phyloP scores from a whole-genome alignment of 1,284 basidiomycete genomes.

The Puccinia polysora region DNA sequence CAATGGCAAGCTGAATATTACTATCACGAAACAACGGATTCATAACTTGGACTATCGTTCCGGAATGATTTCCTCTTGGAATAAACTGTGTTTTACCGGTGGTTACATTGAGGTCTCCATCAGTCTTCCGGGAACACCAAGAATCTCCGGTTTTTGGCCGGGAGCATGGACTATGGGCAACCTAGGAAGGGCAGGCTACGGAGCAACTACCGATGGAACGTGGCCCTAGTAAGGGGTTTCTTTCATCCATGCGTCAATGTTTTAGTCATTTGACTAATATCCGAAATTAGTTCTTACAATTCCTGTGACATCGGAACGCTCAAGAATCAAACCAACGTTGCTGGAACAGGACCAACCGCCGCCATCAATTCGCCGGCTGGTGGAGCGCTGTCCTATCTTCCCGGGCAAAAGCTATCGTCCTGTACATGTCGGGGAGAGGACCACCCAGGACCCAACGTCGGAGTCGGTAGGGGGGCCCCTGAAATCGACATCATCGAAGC shows the following conservation, averaged over 20 bases:
- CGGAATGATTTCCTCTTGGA: constrained; percentile 64
- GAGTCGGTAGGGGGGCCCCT: constrained; percentile 60
- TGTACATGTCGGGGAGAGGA: constrained; percentile 60
- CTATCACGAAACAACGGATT: constrained; percentile 61
- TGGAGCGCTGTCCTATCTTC: constrained; percentile 48
- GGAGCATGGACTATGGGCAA: constrained; percentile 57
- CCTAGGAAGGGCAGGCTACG: constrained; percentile 57
- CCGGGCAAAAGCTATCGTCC: constrained; percentile 58
- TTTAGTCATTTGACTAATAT: constrained; percentile 5
- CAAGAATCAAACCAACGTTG: constrained; percentile 57
- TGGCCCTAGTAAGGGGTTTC: constrained; percentile 58
- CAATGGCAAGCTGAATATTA: constrained; percentile 74
- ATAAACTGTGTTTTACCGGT: constrained; percentile 92
- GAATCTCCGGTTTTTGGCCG: constrained; percentile 67
- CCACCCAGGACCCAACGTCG: constrained; percentile 62
- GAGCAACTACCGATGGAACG: constrained; percentile 55
- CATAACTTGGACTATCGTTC: constrained; percentile 70
- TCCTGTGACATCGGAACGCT: constrained; percentile 59
- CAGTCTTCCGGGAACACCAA: constrained; percentile 70
- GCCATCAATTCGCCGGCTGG: constrained; percentile 37
- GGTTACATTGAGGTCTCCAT: constrained; percentile 61
- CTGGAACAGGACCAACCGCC: constrained; percentile 44
- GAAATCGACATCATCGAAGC: constrained; percentile 68
- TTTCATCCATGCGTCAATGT: too few relatives aligned
- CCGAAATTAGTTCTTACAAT: constrained; percentile 53